Evolutionary conservation across 2,329 filamentous ascomycete species (phyloP), one percentile per base, ranked within the genome.

Genomic region (Fusarium humuli): DNA sequence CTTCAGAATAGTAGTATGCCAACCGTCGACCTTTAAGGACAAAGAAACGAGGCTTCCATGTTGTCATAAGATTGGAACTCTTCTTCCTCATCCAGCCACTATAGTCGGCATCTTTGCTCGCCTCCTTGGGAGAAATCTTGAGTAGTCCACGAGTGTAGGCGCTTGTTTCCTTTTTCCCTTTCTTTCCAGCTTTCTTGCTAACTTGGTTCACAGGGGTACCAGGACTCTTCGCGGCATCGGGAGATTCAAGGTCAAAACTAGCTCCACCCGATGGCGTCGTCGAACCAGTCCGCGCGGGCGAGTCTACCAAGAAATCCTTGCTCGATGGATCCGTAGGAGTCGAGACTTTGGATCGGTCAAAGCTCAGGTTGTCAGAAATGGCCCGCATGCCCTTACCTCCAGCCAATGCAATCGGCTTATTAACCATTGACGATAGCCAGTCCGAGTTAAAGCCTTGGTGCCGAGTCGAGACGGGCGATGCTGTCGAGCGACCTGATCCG

Each of bases 1-100:
- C 89, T 76, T 98, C 95, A 1, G 93, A 93, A 79, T 99, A 99
- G 81, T 97, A 99, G 82, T 99, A 99, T 1, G 94, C 94, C 30
- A 99, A 84, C 7, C 96, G 91, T 55, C 95, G 90, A 30, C 96
- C 96, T 76, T 94, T 94, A 61, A 99, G 88, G 10, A 99, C 91
- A 77, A 99, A 99, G n/a, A 98, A 86, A 14, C 96, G 91, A 14
- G 94, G 92, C 77, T 98, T 99, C 96, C 96, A 99, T 3, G 94
- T 97, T 4, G 94, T 94, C 91, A 99, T 97, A 34, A 98, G 85
- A 76, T 95, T 96, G 3, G 94, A 95, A 64, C 94, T 97, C 81
- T 97, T 94, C 86, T 99, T 99, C 85, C 96, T 98, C 96, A 99
- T 99, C 96, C 96, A 99, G 2, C 96, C 96, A 75, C 91, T 95